Evolutionary conservation across 2,329 filamentous ascomycete genomes (phyloP).

Genomic region (Sporothrix dimorphospora): DNA sequence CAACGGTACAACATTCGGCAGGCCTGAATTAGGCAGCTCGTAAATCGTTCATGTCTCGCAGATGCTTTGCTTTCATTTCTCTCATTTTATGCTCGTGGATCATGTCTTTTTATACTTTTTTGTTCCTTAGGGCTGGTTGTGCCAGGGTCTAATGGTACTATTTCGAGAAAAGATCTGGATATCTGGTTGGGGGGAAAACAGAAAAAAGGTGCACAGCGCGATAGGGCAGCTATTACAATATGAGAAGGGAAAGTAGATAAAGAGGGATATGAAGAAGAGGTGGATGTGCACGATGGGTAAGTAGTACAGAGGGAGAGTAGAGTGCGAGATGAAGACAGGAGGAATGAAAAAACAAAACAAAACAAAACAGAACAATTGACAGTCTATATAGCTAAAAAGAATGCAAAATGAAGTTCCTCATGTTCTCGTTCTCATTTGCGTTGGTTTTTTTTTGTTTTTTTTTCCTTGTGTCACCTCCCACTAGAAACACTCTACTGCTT

Average conservation of each 20-base stretch:
- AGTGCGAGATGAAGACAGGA: neutral
- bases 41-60: neutral
- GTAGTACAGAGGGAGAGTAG: neutral
- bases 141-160: constrained; percentile 23
- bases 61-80: neutral
- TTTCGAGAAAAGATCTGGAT: constrained; percentile 24
- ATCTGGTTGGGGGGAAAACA: constrained; percentile 14
- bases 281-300: constrained; percentile 5
- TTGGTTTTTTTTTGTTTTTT: neutral
- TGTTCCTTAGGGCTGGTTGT: neutral
- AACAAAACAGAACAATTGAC: neutral
- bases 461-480: neutral
- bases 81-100: too few relatives aligned
- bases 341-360: neutral
- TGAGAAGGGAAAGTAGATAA: constrained; percentile 14
- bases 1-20: neutral
- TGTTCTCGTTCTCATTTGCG: constrained; percentile 1
- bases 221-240: constrained; percentile 24
- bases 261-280: neutral
- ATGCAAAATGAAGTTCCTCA: neutral
- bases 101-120: constrained; percentile 6
- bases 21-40: neutral
- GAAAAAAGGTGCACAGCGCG: constrained; percentile 18
- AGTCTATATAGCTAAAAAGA: neutral
- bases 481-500: constrained; percentile 25